phyloP scores from a whole-genome alignment of 495 filamentous ascomycete genomes.

The Eremomyces bilateralis region DNA sequence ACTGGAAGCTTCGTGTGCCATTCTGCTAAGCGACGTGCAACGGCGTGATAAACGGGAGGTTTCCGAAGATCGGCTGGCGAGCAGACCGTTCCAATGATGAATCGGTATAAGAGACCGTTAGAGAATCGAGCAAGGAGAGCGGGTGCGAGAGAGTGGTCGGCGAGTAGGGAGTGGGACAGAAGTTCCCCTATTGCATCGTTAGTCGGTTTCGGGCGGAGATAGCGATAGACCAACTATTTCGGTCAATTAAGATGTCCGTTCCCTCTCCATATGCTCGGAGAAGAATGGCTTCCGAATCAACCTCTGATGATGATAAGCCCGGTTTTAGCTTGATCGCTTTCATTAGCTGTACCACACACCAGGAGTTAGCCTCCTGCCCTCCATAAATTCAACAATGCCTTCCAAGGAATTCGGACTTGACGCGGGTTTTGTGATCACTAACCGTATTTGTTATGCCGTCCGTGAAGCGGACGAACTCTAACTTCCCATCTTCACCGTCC shows the following conservation, averaged over 20 bases:
- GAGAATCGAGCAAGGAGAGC: constrained; percentile 77
- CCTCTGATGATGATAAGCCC: constrained; percentile 50
- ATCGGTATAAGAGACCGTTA: constrained; percentile 90
- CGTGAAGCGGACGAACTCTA: constrained; percentile 80
- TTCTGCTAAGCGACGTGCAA: constrained; percentile 63
- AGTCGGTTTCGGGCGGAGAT: constrained; percentile 1
- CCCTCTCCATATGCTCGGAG: constrained; percentile 87
- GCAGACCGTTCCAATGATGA: constrained; percentile 59
- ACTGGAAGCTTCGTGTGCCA: constrained; percentile 71
- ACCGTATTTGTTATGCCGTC: constrained; percentile 97
- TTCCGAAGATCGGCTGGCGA: constrained; percentile 48
- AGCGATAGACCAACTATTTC: constrained; percentile 45
- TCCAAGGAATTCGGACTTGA: too few relatives aligned
- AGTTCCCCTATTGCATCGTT: constrained; percentile 34
- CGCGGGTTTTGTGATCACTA: constrained; percentile 16
- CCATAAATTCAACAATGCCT: too few relatives aligned
- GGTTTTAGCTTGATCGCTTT: constrained; percentile 71
- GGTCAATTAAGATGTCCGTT: constrained; percentile 89
- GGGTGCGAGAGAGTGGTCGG: constrained; percentile 61
- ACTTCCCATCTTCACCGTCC: constrained; percentile 47
- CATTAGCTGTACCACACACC: constrained; percentile 29
- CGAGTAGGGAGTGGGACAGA: constrained; percentile 49
- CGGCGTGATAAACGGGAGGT: constrained; percentile 57
- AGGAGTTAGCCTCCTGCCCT: too few relatives aligned
- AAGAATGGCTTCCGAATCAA: constrained; percentile 74